Percentiles rank a stretch among this genome's conserved stretches.
Evolutionary conservation across 345 rosid species (phyloP).

Genomic region (Eucalyptus dawsonii): DNA sequence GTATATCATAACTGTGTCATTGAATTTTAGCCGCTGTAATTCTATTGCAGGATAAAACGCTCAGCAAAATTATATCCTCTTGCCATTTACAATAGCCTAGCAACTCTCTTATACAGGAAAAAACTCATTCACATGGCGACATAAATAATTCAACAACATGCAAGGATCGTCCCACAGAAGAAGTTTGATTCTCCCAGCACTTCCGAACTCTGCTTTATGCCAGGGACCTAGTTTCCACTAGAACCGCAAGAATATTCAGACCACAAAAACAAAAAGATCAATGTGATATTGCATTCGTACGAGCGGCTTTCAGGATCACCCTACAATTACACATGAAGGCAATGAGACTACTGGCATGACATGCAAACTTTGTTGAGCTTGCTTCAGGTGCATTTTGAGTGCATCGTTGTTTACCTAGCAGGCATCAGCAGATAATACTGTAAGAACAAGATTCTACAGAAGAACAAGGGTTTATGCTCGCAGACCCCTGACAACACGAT

Average conservation of each 20-base stretch:
- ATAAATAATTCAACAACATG: not conserved
- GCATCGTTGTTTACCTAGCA: not conserved
- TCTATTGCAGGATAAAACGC: not conserved
- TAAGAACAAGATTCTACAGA: not conserved
- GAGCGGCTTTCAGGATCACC: not conserved
- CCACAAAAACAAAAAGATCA: not conserved
- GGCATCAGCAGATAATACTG: not conserved
- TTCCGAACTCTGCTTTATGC: not conserved
- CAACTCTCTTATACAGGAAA: not conserved
- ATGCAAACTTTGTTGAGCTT: not conserved
- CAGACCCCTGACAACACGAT: not conserved
- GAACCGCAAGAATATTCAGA: not conserved
- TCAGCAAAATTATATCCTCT: not conserved
- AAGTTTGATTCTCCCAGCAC: not conserved
- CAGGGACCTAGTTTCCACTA: not conserved
- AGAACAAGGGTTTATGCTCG: not conserved
- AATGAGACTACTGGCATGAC: not conserved
- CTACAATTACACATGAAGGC: not conserved
- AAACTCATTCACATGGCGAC: not conserved
- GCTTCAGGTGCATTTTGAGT: not conserved
- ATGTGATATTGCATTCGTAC: not conserved
- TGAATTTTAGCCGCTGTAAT: not conserved
- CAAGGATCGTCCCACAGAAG: not conserved
- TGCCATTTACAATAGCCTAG: not conserved
- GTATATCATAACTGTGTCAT: not conserved